Conservation (phyloP, 2,329 filamentous ascomycete genomes). For the Chrysoporthe austroafricana region DNA sequence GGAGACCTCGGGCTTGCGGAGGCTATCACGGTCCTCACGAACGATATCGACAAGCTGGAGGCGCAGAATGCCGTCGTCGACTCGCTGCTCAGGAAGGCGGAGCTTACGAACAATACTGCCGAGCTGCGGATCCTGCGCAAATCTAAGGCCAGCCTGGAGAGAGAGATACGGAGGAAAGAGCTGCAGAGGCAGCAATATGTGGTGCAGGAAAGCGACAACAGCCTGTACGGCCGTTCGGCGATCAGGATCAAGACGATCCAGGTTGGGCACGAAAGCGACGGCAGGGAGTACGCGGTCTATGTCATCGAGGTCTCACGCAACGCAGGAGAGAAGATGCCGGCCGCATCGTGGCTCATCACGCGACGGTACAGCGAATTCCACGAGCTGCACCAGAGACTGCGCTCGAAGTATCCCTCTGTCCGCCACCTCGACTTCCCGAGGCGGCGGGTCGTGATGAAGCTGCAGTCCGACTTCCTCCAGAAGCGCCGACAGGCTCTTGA, state of each 20-base stretch:
- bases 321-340: conserved; percentile 93
- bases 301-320: conserved; percentile 89
- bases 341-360: conserved; percentile 93
- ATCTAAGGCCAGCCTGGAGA: conserved; percentile 88
- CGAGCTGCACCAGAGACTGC: conserved; percentile 87
- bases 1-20: conserved; percentile 93
- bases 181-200: conserved; percentile 96
- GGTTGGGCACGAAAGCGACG: conserved; percentile 88
- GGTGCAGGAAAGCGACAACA: conserved; percentile 97
- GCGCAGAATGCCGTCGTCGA: conserved; percentile 91
- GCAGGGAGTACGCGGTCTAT: conserved; percentile 91
- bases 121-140: conserved; percentile 91
- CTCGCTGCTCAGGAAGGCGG: conserved; percentile 89
- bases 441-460: conserved; percentile 90
- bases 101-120: conserved; percentile 94
- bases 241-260: conserved; percentile 92
- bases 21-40: conserved; percentile 84
- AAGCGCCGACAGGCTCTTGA: conserved; percentile 85
- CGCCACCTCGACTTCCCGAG: conserved; percentile 90
- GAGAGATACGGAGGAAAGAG: conserved; percentile 92
- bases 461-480: conserved; percentile 93
- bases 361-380: conserved; percentile 96
- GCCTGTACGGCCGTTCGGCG: conserved; percentile 87
- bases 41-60: conserved; percentile 85
- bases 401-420: conserved; percentile 83